Percentiles rank a stretch among this genome's conserved stretches.
phyloP scores from a whole-genome alignment of 2,329 filamentous ascomycete genomes.

The Podosphaera leucotricha region DNA sequence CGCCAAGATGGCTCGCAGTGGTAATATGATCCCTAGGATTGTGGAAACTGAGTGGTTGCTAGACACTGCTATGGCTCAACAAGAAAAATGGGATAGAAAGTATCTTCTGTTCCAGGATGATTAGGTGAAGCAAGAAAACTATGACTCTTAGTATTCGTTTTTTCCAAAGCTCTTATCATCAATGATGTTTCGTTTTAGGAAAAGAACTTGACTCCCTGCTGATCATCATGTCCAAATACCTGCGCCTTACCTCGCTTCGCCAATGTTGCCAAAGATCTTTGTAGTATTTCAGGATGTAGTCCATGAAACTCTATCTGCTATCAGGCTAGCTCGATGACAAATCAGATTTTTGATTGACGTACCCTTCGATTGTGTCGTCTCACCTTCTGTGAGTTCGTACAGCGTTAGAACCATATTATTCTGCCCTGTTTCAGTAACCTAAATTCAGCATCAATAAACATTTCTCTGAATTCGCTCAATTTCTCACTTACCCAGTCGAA shows the following conservation, averaged over 20 bases:
- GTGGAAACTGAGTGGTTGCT: constrained; percentile 78
- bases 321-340: neutral
- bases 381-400: constrained; percentile 79
- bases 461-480: constrained; percentile 1
- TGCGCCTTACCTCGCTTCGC: constrained; percentile 85
- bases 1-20: constrained; percentile 49
- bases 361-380: constrained; percentile 49
- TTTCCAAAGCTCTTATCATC: neutral
- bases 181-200: constrained; percentile 18
- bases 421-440: constrained; percentile 55
- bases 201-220: constrained; percentile 91
- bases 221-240: constrained; percentile 74
- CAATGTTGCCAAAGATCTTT: constrained; percentile 54
- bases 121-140: neutral
- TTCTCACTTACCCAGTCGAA: constrained; percentile 38
- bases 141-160: neutral
- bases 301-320: constrained; percentile 43
- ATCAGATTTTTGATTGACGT: constrained; percentile 12
- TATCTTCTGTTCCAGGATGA: constrained; percentile 22
- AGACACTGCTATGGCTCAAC: constrained; percentile 71
- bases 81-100: constrained; percentile 41
- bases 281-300: constrained; percentile 64
- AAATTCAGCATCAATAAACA: constrained; percentile 15
- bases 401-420: constrained; percentile 74
- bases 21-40: constrained; percentile 58